Conservation (phyloP, 257 asterid genomes). For the Dorcoceras hygrometricum region DNA sequence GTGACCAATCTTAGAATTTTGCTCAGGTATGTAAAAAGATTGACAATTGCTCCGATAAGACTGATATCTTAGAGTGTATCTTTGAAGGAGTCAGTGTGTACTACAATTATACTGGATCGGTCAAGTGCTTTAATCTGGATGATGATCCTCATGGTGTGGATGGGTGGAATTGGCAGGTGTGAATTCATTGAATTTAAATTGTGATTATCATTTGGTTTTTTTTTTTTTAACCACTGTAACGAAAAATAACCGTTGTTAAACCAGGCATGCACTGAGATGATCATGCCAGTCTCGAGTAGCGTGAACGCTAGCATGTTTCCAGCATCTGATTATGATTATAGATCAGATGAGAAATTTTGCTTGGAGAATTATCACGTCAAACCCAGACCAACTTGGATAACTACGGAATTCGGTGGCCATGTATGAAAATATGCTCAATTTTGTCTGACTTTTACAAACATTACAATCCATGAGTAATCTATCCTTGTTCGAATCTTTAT, state of each 20-base stretch:
- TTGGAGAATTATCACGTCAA: constrained; percentile 56
- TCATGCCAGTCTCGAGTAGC: constrained; percentile 76
- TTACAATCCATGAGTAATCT: not conserved
- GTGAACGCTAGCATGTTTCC: constrained; percentile 72
- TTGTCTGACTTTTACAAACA: not conserved
- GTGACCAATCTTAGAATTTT: constrained; percentile 11
- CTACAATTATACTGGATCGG: constrained; percentile 75
- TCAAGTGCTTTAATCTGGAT: constrained; percentile 64
- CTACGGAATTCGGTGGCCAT: constrained; percentile 89
- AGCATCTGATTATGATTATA: constrained; percentile 46
- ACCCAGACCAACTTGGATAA: constrained; percentile 89
- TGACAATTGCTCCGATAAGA: constrained; percentile 55
- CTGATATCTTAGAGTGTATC: constrained; percentile 57
- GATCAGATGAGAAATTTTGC: constrained; percentile 51
- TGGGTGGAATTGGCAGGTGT: constrained; percentile 98
- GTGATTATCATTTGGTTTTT: constrained; percentile 8
- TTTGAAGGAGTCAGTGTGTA: constrained; percentile 77
- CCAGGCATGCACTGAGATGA: constrained; percentile 97
- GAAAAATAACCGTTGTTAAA: constrained; percentile 13
- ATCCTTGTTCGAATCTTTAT: not conserved
- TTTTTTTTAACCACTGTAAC: constrained; percentile 1
- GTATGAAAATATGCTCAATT: constrained; percentile 35
- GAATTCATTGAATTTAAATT: not conserved
- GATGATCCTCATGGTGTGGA: constrained; percentile 93
- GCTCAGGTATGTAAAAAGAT: constrained; percentile 77